Evolutionary conservation across 371 early-diverging fungal species (phyloP), one percentile per base, ranked within the genome.

Genomic region (Mucor plumbeus): DNA sequence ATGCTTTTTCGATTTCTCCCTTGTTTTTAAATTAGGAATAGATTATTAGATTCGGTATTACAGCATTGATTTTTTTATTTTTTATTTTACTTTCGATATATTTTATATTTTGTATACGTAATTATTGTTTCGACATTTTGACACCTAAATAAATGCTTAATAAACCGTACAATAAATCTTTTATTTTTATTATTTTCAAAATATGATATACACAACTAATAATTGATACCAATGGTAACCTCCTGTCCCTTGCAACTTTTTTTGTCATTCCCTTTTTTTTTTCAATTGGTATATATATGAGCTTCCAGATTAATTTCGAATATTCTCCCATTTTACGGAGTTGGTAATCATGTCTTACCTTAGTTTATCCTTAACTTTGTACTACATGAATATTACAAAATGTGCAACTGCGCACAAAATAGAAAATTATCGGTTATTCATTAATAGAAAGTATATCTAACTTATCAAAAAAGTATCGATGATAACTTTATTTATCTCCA

Each of bases 221-320:
- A 26, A 26, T 26, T 1, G 26, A 1, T 26, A 26, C 1, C 26
- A 8, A 15, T 57, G 15, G 14, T 7, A 11, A 21, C 3, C 7
- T 17, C 44, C 19, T 56, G n/a, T 7, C 17, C n/a, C n/a, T n/a
- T n/a, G n/a, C n/a, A n/a, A n/a, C n/a, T n/a, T 33, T 15, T 7
- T 17, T 17, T 10, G 7, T 21, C 39, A 7, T 40, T 11, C 38
- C 58, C 4, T 39, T 13, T 40, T 40, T 19, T 40, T 6, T 14
- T 39, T 26, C 26, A 3, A 26, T 26, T 26, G 3, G 1, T 26
- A 3, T 26, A 35, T 8, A 13, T 21, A 8, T 59, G 31, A 9
- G 39, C 58, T 58, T 58, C 58, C 44, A 60, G 61, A 60, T 60
- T 60, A 13, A 26, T n/a, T 60, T 60, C 61, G 61, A 60, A 60